phyloP scores from a whole-genome alignment of 1,284 basidiomycete genomes.

The Lentinula novae-zelandiae region DNA sequence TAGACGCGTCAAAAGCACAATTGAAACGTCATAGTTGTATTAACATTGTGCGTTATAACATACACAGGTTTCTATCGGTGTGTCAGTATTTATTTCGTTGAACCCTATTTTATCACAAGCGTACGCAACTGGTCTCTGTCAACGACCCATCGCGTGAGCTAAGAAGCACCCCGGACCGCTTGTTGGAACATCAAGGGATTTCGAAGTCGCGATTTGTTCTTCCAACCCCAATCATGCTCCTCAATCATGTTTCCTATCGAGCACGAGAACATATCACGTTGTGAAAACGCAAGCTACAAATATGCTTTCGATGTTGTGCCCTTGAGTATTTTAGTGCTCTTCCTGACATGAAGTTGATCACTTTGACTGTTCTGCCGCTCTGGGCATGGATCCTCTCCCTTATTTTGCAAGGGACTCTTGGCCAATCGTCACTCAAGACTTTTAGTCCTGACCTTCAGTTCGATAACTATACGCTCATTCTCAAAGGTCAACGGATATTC shows the following conservation, averaged over 20 bases:
- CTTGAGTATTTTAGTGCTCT: not conserved
- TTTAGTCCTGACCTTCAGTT: slow-evolving; percentile 43
- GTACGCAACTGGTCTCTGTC: too few species aligned
- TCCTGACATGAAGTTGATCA: not conserved
- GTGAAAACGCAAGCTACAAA: not conserved
- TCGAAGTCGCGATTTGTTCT: not conserved
- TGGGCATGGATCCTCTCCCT: not conserved
- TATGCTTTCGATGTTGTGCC: not conserved
- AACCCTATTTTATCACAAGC: not conserved
- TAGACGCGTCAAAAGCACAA: not conserved
- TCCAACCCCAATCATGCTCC: not conserved
- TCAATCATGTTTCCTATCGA: not conserved
- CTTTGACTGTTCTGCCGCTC: not conserved
- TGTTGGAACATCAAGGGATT: not conserved
- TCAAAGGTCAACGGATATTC: slow-evolving; percentile 53
- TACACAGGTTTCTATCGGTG: not conserved
- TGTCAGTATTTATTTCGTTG: not conserved
- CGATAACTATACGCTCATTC: slow-evolving; percentile 54
- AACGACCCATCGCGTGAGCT: not conserved
- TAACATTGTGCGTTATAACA: too few species aligned
- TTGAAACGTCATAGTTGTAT: too few species aligned
- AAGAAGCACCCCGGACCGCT: not conserved
- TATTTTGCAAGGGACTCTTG: not conserved
- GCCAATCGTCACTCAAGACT: not conserved
- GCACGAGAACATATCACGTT: slow-evolving; percentile 4